Percentiles rank a stretch among this genome's conserved stretches.
Evolutionary conservation across 805 yeast genomes (phyloP).

Genomic region (Wickerhamomyces kurtzmanii): DNA sequence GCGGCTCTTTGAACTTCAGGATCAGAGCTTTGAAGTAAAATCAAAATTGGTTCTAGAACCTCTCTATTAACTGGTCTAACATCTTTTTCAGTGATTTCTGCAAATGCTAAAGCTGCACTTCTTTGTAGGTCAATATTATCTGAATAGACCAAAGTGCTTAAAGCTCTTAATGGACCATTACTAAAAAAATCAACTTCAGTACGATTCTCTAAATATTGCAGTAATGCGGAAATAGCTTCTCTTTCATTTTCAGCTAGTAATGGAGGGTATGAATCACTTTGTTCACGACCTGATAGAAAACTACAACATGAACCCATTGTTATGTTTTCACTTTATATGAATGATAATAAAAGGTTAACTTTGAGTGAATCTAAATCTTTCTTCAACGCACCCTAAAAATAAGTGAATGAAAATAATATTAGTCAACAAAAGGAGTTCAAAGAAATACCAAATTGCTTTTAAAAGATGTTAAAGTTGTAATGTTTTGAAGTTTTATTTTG

Average conservation of each 20-base stretch:
- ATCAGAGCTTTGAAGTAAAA: conserved; percentile 77
- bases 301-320: conserved; percentile 46
- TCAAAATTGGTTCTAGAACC: conserved; percentile 88
- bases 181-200: conserved; percentile 89
- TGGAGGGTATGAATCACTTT: conserved; percentile 63
- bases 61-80: conserved; percentile 85
- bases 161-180: conserved; percentile 70
- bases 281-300: conserved; percentile 29
- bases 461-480: too few relatives aligned
- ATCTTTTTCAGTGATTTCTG: conserved; percentile 95
- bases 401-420: too few relatives aligned
- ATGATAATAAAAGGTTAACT: too few relatives aligned
- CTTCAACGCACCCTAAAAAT: too few relatives aligned
- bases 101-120: conserved; percentile 96
- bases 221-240: conserved; percentile 85
- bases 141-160: conserved; percentile 87
- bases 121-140: conserved; percentile 93
- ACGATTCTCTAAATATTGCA: conserved; percentile 84
- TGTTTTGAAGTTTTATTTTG: too few relatives aligned
- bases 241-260: conserved; percentile 91
- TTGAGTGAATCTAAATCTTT: too few relatives aligned
- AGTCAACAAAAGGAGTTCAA: too few relatives aligned
- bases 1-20: conserved; percentile 97
- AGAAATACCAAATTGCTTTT: too few relatives aligned
- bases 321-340: too few relatives aligned